Conservation (phyloP, 2,329 filamentous ascomycete species). For the Beauveria varroae region DNA sequence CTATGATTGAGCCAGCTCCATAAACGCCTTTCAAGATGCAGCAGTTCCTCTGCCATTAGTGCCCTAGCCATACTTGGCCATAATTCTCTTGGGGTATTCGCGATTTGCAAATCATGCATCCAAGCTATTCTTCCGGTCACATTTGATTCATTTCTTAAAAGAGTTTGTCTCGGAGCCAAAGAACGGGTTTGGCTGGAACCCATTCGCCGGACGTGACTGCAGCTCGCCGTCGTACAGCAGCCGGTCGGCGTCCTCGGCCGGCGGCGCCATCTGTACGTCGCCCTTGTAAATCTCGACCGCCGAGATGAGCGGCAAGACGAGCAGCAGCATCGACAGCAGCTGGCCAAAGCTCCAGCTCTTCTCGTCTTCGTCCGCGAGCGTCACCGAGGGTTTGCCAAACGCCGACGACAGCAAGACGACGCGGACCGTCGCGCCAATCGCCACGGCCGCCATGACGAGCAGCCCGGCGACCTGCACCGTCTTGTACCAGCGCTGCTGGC, state of each 20-base stretch:
- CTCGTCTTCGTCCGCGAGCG: constrained; percentile 45
- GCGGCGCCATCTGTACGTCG: constrained; percentile 35
- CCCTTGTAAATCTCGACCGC: constrained; percentile 52
- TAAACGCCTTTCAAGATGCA: background rate
- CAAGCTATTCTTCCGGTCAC: too few relatives aligned
- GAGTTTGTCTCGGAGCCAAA: constrained; percentile 31
- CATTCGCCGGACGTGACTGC: constrained; percentile 22
- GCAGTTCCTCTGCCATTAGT: background rate
- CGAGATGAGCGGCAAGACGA: constrained; percentile 52
- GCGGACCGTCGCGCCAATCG: constrained; percentile 50
- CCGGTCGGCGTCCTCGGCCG: constrained; percentile 31
- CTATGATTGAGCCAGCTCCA: background rate
- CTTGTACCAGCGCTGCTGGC: constrained; percentile 46
- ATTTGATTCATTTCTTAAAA: constrained; percentile 22
- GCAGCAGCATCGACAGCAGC: constrained; percentile 50
- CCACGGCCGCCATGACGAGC: constrained; percentile 48
- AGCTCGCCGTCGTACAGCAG: constrained; percentile 34
- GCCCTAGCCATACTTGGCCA: background rate
- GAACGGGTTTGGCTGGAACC: constrained; percentile 40
- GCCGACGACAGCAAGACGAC: constrained; percentile 53
- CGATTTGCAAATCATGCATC: background rate
- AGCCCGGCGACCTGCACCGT: constrained; percentile 45
- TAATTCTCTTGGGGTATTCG: background rate
- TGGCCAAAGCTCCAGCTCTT: constrained; percentile 57
- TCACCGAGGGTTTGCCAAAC: constrained; percentile 46